Evolutionary conservation across 805 yeast species (phyloP).

Genomic region (Metahyphopichia silvanorum): DNA sequence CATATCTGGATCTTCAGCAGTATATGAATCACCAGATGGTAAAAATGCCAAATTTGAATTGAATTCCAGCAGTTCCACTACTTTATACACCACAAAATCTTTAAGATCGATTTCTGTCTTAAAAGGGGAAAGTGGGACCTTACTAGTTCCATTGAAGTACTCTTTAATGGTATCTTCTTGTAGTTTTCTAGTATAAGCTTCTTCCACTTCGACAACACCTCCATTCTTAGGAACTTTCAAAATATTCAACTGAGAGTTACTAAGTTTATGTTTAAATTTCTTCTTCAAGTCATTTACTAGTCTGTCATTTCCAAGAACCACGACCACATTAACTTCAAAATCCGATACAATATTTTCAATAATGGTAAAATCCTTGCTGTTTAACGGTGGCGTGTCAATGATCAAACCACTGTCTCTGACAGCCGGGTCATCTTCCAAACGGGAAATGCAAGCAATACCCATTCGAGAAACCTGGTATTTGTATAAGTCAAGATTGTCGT

Average conservation of each 20-base stretch:
- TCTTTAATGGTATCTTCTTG: conserved; percentile 81
- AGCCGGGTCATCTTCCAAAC: conserved; percentile 49
- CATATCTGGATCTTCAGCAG: conserved; percentile 26
- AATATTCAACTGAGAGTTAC: conserved; percentile 33
- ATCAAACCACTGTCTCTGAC: conserved; percentile 54
- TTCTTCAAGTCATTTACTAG: conserved; percentile 60
- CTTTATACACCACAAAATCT: conserved; percentile 57
- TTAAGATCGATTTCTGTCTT: conserved; percentile 70
- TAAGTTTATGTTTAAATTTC: conserved; percentile 37
- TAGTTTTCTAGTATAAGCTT: conserved; percentile 58
- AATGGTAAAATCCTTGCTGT: conserved; percentile 46
- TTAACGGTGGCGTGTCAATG: conserved; percentile 71
- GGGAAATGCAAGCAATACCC: conserved; percentile 44
- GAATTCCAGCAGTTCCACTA: conserved; percentile 46
- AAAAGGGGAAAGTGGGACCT: conserved; percentile 75
- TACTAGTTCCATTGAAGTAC: conserved; percentile 80
- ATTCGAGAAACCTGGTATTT: conserved; percentile 46
- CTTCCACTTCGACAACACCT: conserved; percentile 76
- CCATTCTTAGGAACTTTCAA: conserved; percentile 68
- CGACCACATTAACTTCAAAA: conserved; percentile 57
- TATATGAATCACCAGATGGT: conserved; percentile 42
- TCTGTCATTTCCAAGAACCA: conserved; percentile 77
- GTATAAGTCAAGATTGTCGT: conserved; percentile 57
- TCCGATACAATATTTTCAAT: conserved; percentile 57
- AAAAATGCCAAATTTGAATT: conserved; percentile 35